These are phyloP conservation scores for Pseudisothecium myosuroides DNA, from an alignment of 225 moss, liverwort and hornwort species.

Conservation along the genomic window DNA sequence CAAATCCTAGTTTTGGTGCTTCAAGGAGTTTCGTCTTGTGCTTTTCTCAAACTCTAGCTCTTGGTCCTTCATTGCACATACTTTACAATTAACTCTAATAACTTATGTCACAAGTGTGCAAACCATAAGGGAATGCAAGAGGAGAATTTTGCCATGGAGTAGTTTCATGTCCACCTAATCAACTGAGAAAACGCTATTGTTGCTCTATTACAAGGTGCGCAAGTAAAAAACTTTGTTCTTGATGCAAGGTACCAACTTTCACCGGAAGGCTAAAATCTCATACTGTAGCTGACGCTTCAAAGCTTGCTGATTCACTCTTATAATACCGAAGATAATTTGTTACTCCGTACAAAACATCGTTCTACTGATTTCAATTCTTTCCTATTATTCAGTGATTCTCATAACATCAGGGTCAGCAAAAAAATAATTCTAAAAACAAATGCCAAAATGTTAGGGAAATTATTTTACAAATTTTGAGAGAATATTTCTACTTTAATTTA, in stretches of 20 bases:
- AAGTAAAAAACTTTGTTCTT: neutral
- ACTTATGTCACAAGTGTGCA: neutral
- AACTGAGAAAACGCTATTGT: rapidly evolving
- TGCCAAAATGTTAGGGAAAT: neutral
- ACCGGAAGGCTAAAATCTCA: neutral
- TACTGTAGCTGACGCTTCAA: neutral
- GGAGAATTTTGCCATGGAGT: neutral
- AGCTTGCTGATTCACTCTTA: neutral
- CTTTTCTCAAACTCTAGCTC: neutral
- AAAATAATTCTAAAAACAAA: neutral
- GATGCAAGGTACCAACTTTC: neutral
- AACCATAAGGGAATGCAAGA: neutral
- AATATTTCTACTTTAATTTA: neutral
- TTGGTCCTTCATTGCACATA: neutral
- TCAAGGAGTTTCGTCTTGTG: neutral
- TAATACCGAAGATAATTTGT: neutral
- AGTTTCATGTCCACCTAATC: neutral
- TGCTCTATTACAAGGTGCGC: neutral
- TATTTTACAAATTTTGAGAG: neutral
- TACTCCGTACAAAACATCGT: neutral
- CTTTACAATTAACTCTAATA: neutral
- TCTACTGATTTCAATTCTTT: neutral
- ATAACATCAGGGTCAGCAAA: neutral
- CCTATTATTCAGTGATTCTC: neutral
- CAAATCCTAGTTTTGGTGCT: too few relatives aligned